phyloP scores from a whole-genome alignment of 1,284 basidiomycete genomes.

The Cronartium quercuum region DNA sequence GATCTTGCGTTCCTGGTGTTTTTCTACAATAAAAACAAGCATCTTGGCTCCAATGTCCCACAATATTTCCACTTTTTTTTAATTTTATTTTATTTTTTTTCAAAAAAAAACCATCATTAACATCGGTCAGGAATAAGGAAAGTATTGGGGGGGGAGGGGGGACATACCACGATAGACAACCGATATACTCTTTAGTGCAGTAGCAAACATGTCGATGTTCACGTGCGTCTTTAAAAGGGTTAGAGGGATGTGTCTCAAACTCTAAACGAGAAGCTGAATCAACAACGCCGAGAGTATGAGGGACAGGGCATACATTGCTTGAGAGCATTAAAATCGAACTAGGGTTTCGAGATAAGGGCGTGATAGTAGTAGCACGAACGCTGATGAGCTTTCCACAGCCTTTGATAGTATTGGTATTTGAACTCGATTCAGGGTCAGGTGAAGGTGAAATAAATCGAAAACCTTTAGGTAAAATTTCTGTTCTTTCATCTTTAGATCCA shows the following conservation, averaged over 20 bases:
- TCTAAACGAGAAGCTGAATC: neutral
- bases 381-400: conserved; percentile 17
- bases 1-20: neutral
- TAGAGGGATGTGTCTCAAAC: conserved; percentile 12
- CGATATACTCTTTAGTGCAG: conserved; percentile 21
- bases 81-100: neutral
- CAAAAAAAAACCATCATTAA: neutral
- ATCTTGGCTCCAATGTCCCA: conserved; percentile 3
- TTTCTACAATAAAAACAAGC: conserved; percentile 7
- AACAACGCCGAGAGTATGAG: conserved; percentile 6
- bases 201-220: neutral
- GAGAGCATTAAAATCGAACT: neutral
- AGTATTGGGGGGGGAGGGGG: neutral
- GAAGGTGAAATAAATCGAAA: neutral
- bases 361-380: neutral
- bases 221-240: neutral
- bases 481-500: neutral
- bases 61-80: conserved; percentile 17
- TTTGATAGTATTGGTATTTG: neutral
- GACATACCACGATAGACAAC: conserved; percentile 35
- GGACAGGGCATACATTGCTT: conserved; percentile 5
- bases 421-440: neutral
- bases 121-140: neutral
- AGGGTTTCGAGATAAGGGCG: neutral
- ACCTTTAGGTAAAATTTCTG: neutral